Percentiles rank a stretch among this genome's conserved stretches.
These are phyloP conservation scores for Colletotrichum siamense DNA, from an alignment of 2,329 filamentous ascomycete genomes.

Conservation along the genomic window DNA sequence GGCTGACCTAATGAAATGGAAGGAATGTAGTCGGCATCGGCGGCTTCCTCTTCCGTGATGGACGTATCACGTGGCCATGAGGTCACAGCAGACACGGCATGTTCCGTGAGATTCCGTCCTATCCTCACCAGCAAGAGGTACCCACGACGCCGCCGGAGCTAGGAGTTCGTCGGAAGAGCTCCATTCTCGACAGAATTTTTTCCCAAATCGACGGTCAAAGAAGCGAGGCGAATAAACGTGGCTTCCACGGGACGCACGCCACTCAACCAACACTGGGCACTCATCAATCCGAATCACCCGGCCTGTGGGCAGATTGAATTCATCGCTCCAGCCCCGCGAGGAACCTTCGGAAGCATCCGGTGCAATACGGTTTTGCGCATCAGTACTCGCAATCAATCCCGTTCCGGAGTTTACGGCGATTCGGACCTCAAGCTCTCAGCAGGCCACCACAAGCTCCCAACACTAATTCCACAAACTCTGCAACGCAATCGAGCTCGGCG, in stretches of 20 bases:
- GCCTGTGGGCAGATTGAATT: neutral
- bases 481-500: neutral
- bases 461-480: neutral
- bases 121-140: neutral
- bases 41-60: neutral
- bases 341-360: neutral
- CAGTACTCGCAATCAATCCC: neutral
- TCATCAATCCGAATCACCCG: neutral
- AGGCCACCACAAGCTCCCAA: neutral
- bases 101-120: constrained; percentile 4
- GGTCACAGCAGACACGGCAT: neutral
- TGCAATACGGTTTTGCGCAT: neutral
- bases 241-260: constrained; percentile 1
- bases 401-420: constrained; percentile 11
- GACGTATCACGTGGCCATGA: neutral
- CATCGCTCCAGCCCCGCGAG: neutral
- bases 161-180: constrained; percentile 13
- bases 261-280: neutral
- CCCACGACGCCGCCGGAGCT: neutral
- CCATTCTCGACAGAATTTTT: constrained; percentile 20
- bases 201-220: neutral
- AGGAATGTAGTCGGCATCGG: neutral
- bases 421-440: constrained; percentile 8
- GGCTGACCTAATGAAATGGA: neutral
- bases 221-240: neutral